Evolutionary conservation across 2,329 filamentous ascomycete species (phyloP).

Genomic region (Domatiomyces globalis): DNA sequence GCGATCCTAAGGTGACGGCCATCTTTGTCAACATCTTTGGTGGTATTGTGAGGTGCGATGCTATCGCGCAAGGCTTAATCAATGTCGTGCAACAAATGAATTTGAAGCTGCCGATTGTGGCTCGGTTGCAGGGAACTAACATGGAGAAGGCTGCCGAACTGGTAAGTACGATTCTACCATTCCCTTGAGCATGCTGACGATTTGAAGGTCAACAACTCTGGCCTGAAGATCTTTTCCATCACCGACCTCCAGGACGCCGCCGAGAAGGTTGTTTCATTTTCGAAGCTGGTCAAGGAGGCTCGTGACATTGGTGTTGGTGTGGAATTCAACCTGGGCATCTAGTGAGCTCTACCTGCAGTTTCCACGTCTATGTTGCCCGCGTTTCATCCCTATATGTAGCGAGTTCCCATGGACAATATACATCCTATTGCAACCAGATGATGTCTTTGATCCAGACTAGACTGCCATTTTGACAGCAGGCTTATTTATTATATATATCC

Average conservation of each 20-base stretch:
- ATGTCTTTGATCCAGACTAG: neutral
- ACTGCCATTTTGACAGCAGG: neutral
- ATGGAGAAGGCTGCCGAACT: constrained; percentile 83
- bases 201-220: constrained; percentile 73
- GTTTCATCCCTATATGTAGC: neutral
- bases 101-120: constrained; percentile 92
- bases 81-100: constrained; percentile 89
- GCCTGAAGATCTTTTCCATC: constrained; percentile 99
- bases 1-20: constrained; percentile 92
- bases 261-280: constrained; percentile 97
- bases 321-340: constrained; percentile 90
- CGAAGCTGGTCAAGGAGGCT: constrained; percentile 97
- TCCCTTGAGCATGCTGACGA: neutral
- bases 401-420: neutral
- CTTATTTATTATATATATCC: neutral
- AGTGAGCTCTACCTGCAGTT: constrained; percentile 22
- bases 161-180: constrained; percentile 32
- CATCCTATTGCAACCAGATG: neutral
- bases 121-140: constrained; percentile 95
- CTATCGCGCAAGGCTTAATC: constrained; percentile 91
- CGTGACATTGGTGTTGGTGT: constrained; percentile 95
- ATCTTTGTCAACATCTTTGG: constrained; percentile 99
- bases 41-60: constrained; percentile 95
- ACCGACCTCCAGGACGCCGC: constrained; percentile 94
- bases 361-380: neutral